These are phyloP conservation scores for Rhodotorula sp. DNA, from an alignment of 1,284 basidiomycete genomes.

Conservation along the genomic window DNA sequence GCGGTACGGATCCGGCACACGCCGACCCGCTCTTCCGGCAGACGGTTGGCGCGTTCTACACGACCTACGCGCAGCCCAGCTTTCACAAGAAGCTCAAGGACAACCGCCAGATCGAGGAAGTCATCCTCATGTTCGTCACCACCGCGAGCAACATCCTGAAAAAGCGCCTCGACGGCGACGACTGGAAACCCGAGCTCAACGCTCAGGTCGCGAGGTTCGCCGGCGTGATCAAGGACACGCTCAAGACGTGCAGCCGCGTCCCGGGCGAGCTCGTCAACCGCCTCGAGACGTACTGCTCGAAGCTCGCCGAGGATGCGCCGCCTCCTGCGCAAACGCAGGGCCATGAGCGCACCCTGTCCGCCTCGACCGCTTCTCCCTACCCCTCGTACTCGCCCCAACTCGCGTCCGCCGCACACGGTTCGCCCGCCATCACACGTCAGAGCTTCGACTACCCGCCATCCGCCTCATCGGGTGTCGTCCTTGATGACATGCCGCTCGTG, in stretches of 20 bases:
- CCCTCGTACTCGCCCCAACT: conserved; percentile 21
- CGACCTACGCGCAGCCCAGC: conserved; percentile 65
- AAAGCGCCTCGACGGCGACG: conserved; percentile 62
- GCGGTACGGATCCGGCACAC: conserved; percentile 82
- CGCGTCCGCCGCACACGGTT: background rate
- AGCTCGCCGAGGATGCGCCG: conserved; percentile 55
- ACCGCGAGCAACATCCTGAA: conserved; percentile 66
- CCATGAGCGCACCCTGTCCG: conserved; percentile 12
- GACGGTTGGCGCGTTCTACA: conserved; percentile 87
- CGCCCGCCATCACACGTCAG: background rate
- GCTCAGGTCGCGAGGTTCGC: conserved; percentile 86
- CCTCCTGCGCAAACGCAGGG: background rate
- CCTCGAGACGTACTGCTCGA: conserved; percentile 78
- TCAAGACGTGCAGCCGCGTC: conserved; percentile 55
- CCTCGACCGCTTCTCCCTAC: conserved; percentile 4
- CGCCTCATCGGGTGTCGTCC: conserved; percentile 8
- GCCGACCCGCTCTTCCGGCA: conserved; percentile 81
- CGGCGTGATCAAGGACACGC: conserved; percentile 76
- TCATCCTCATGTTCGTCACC: conserved; percentile 93
- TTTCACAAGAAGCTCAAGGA: conserved; percentile 91
- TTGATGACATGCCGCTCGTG: conserved; percentile 74
- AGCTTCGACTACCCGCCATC: conserved; percentile 15
- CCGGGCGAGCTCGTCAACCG: conserved; percentile 76
- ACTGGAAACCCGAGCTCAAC: conserved; percentile 90
- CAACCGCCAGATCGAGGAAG: conserved; percentile 93